Conservation (phyloP, 2,329 filamentous ascomycete species). For the Emergomyces africanus region DNA sequence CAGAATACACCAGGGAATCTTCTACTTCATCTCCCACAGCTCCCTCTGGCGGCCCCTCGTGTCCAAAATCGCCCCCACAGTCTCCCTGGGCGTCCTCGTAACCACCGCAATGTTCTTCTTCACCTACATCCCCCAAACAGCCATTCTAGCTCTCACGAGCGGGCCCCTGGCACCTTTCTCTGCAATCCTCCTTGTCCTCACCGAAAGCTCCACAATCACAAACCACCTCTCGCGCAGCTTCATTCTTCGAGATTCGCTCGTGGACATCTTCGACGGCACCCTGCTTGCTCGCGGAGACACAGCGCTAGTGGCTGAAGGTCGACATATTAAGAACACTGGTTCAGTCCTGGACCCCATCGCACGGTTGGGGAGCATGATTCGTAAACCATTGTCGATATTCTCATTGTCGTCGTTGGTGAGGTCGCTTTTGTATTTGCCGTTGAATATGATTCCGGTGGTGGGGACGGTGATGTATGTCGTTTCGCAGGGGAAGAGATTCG, state of each 20-base stretch:
- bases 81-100: constrained; percentile 59
- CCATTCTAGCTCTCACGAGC: constrained; percentile 70
- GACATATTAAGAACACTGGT: constrained; percentile 49
- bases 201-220: constrained; percentile 42
- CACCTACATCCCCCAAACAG: constrained; percentile 74
- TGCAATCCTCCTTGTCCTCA: constrained; percentile 45
- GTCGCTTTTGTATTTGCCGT: constrained; percentile 72
- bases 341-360: constrained; percentile 37
- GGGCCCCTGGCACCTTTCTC: constrained; percentile 57
- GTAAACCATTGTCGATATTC: constrained; percentile 42
- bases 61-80: constrained; percentile 45
- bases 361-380: constrained; percentile 44
- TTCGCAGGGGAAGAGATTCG: constrained; percentile 52
- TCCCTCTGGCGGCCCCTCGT: constrained; percentile 47
- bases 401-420: constrained; percentile 51
- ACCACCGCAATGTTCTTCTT: constrained; percentile 75
- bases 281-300: constrained; percentile 43
- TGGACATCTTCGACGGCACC: constrained; percentile 78
- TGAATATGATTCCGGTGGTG: constrained; percentile 86
- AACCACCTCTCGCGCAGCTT: constrained; percentile 50
- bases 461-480: constrained; percentile 71
- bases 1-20: constrained; percentile 38
- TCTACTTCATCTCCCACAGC: constrained; percentile 46
- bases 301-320: constrained; percentile 57
- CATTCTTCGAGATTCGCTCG: constrained; percentile 65